Percentiles rank a stretch among this genome's conserved stretches.
Evolutionary conservation across 257 asterid genomes (phyloP).

Genomic region (Solanum dulcamara): DNA sequence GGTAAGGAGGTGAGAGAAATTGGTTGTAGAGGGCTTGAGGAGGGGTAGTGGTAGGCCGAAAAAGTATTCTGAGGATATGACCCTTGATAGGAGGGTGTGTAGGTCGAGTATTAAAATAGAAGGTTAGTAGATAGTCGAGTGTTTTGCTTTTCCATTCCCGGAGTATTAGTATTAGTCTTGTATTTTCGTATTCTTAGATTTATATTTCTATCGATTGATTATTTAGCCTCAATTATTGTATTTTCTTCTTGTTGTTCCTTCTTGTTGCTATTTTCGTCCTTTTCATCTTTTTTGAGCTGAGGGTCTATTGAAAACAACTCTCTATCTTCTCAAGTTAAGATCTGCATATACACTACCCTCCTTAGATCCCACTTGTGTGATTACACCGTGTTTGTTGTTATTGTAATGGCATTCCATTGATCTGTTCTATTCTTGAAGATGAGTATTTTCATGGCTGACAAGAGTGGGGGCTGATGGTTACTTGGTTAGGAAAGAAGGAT

Average conservation of each 20-base stretch:
- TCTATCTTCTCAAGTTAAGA: no score
- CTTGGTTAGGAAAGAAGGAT: not conserved
- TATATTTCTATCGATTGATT: no score
- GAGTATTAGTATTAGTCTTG: no score
- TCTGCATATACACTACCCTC: no score
- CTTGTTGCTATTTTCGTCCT: not conserved
- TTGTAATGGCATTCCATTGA: no score
- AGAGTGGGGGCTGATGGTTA: no score
- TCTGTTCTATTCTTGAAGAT: no score
- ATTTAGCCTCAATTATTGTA: no score
- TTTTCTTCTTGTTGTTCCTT: not conserved
- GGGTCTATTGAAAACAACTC: not conserved
- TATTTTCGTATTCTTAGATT: no score
- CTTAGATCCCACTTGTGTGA: no score
- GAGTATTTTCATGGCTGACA: no score
- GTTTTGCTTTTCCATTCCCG: not conserved
- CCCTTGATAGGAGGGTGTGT: not conserved
- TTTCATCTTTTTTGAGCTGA: not conserved
- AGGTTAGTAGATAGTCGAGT: not conserved
- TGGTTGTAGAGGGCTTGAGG: not conserved
- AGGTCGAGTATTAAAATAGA: not conserved
- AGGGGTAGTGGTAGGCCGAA: not conserved
- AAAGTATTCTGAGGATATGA: not conserved
- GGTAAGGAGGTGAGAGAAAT: not conserved
- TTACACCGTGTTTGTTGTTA: no score